Base-by-base conservation (phyloP, 2,329 filamentous ascomycete genomes). In the Meredithiella fracta region DNA sequence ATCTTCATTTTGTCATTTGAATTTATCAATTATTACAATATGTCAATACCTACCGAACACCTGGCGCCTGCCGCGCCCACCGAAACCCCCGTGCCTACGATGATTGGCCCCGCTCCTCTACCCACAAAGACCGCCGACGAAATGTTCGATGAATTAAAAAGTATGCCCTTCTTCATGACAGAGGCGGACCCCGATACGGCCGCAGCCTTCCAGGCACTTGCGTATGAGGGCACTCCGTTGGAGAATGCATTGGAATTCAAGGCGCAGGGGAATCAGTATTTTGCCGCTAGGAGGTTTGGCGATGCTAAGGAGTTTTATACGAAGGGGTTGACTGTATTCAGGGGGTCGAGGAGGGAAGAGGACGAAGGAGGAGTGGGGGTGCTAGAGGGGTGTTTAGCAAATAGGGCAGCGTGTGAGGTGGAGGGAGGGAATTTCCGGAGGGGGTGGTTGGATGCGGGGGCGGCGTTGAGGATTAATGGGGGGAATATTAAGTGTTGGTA, bases 261-360 rank as follows among this genome's bases (percentile, higher is more conserved):
- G 64, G 84, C 91, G 66, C 86, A 88, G 62, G 92, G 92, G 34
- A 98, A 98, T 67, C 91, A 97, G 63, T 82, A 79, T 64, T 94
- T 94, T 65, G 76, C 77, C 62, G 74, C 75, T 56, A 82, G 81
- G 67, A 74, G 79, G 51, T 95, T 85, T 80, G 73, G 69, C 25
- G 89, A 97, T 67, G 92, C 90, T 3, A 83, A 85, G 65, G 89
- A 95, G 67, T 96, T 90, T 67, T 98, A 98, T 67, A 79, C 77
- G 29, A 92, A 94, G 70, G 90, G 83, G n/a, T 75, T 96, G 54
- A 72, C 79, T 9, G 78, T 94, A 5, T 69, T 96, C 20, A 17
- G 44, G 0, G 1, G 25, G 26, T 31, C 23, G 1, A 6, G 4
- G 83, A 85, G 67, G 78, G 86, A 65, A 70, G 56, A 76, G 76